Base-by-base conservation (phyloP, 352 stramenopile genomes). In the Thalassiosira livingstoniorum region DNA sequence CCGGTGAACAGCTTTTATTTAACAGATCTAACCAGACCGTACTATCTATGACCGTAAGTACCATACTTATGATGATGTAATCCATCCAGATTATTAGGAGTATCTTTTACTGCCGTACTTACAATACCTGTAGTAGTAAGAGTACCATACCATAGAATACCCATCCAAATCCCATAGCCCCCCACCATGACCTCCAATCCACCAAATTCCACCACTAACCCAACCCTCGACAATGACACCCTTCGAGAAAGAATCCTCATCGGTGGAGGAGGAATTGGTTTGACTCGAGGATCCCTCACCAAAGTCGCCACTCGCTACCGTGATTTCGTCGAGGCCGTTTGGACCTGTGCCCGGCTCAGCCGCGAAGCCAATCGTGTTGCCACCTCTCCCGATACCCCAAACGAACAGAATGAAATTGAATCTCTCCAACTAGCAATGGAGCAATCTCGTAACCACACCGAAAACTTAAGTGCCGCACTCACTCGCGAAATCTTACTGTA, bases 221-320 rank as follows among this genome's bases (percentile, higher is more conserved):
- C 64, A 3, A 64, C 65, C 23, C 39, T 74, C 1, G 42, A 32
- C 61, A 71, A 82, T 32, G 67, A 78, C 2, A 86, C 79, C 23
- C 72, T 86, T 39, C 79, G 79, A n/a, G 65, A 81, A 64, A 43
- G 79, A 4, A 82, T 86, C 42, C 73, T 86, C 29, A 82, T 65
- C 2, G 72, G 70, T 4, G 71, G 71, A 18, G 69, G 72, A 13
- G 55, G 67, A 43, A 29, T 37, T 18, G 35, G 29, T 63, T 55
- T 53, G 29, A 37, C 29, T 18, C 79, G 79, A 18, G 78, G 78
- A 29, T 80, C 78, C 1, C 61, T 86, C 4, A 23, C 79, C 34
- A 77, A 78, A 65, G 79, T 77, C 0, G 79, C 67, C 29, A 63
- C 18, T 29, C 73, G 61, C 4, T 86, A 79, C 62, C 61, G 54